These are phyloP conservation scores for Gnomoniopsis smithogilvyi DNA, from an alignment of 2,329 filamentous ascomycete species.

Conservation along the genomic window DNA sequence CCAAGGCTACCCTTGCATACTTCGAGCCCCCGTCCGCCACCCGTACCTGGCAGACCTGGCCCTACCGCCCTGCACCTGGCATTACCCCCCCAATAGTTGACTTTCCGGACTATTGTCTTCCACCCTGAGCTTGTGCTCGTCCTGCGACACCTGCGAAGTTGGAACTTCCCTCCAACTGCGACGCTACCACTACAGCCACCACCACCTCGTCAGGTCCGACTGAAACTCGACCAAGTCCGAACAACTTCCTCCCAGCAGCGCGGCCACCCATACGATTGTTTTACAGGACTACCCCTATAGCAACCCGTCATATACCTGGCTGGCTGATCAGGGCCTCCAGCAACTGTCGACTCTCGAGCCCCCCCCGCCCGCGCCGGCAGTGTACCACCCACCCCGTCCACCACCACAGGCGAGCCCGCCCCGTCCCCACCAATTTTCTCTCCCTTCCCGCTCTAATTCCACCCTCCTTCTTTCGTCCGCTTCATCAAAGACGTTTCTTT, in stretches of 20 bases:
- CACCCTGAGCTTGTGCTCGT: neutral
- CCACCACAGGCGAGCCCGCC: neutral
- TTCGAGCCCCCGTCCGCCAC: neutral
- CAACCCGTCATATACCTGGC: neutral
- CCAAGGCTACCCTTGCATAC: neutral
- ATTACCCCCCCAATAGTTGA: neutral
- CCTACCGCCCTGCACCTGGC: neutral
- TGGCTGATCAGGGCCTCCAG: neutral
- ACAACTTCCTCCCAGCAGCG: too few species aligned
- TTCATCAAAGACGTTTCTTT: conserved; percentile 4
- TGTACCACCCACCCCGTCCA: neutral
- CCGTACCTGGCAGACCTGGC: neutral
- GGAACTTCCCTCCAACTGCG: neutral
- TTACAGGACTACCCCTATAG: too few species aligned
- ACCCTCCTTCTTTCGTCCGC: conserved; percentile 1
- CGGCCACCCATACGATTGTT: too few species aligned
- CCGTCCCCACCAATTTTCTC: conserved; percentile 14
- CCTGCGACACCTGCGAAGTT: neutral
- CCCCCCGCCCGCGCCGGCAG: neutral
- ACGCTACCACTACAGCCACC: neutral
- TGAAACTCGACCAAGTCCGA: neutral
- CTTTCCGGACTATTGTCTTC: neutral
- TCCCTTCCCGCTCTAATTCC: conserved; percentile 9
- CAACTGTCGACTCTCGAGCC: neutral
- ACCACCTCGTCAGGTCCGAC: neutral